A percentile compares a stretch with the other conserved stretches of the same genome.
Evolutionary conservation across 305 asterid genomes (phyloP).

Genomic region (Fraxinus ornus): DNA sequence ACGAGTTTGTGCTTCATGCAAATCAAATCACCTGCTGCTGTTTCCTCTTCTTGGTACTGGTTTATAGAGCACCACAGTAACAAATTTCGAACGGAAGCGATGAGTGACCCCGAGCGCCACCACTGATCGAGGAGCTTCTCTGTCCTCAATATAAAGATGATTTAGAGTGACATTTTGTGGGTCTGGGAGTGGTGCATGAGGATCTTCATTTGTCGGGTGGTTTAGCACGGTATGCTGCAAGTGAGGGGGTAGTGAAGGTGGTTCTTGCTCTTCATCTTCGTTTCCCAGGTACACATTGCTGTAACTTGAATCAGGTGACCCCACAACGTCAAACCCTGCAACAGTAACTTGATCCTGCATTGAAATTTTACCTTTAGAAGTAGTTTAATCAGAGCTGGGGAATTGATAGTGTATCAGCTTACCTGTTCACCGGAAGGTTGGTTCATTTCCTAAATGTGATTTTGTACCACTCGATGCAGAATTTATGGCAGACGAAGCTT

Average conservation of each 20-base stretch:
- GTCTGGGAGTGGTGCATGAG: constrained; percentile 46
- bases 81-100: constrained; percentile 80
- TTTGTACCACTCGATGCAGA: not conserved
- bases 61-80: constrained; percentile 82
- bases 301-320: constrained; percentile 82
- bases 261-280: constrained; percentile 75
- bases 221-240: constrained; percentile 63
- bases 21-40: constrained; percentile 18
- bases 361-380: not conserved
- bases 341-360: constrained; percentile 71
- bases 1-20: constrained; percentile 7
- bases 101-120: constrained; percentile 82
- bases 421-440: constrained; percentile 47
- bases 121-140: constrained; percentile 57
- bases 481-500: constrained; percentile 4
- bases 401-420: constrained; percentile 25
- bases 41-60: constrained; percentile 72
- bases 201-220: constrained; percentile 42
- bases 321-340: constrained; percentile 72
- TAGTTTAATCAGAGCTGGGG: not conserved
- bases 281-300: constrained; percentile 51
- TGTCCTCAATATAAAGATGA: constrained; percentile 84
- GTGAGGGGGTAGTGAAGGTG: constrained; percentile 67
- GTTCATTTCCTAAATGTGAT: constrained; percentile 38
- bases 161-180: constrained; percentile 74